Evolutionary conservation across 257 asterid genomes (phyloP), one percentile per base, ranked within the genome.

Genomic region (Asclepias syriaca): DNA sequence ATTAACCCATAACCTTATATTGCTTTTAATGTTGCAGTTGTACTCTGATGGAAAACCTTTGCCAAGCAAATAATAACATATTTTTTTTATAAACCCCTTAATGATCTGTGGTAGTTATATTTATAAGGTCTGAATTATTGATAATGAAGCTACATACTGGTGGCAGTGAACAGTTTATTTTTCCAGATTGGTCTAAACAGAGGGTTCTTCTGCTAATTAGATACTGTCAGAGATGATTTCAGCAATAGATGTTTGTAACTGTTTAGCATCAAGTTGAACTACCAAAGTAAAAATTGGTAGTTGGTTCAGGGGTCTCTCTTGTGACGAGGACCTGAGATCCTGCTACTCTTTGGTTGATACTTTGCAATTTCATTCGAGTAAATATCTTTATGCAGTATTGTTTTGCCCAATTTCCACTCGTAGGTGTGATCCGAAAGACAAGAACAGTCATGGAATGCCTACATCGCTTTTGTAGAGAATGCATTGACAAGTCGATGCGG

Each of bases 371-470:
- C 39, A 34, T 51, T 24, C 10, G 18, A 59, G 46, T 60, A 14
- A 54, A 58, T 34, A n/a, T 37, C 19, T 66, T 72, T 59, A 61
- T 72, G 72, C 71, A 71, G 45, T 66, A 39, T 69, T 74, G 57
- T 10, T 54, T 72, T 80, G 27, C 51, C 74, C 73, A 51, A 69
- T 76, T 74, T 80, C 67, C 54, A 50, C 13, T 69, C 50, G 69
- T 83, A 95, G 99, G 99, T 78, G 89, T 95, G 69, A 95, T 95
- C 69, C 89, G 98, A 86, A 95, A 95, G 90, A 95, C 99, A 71
- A 85, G 99, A 85, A 95, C 99, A 60, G 99, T 95, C 83, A 95
- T 95, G 99, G 99, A 92, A 80, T 95, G 99, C 83, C 90, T 95
- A 68, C 99, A 95, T 80, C 99, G 98, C 77, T 95, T 95, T 85